Base-by-base conservation (phyloP, 2,329 filamentous ascomycete species). In the Exophiala sp. region DNA sequence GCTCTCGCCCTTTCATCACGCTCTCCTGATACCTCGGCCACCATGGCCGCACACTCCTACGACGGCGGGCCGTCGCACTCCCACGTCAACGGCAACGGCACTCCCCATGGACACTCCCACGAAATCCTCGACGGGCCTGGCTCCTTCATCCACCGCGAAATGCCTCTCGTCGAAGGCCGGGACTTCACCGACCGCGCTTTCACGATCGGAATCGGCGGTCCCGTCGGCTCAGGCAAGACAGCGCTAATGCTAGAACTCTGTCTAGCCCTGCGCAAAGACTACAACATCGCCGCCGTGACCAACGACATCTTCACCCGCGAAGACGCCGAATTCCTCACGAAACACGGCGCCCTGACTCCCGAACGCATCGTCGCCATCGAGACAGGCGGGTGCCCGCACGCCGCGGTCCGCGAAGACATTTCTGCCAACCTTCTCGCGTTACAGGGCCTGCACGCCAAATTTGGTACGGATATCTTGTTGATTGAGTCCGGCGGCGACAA, bases 401-500 rank as follows among this genome's bases (percentile, higher is more conserved):
- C 94, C 57, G 94, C 94, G 36, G 94, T 97, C 55, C 89, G 94
- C 62, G 94, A 99, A 78, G 94, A 99, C 74, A 96, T 99, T 66
- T 89, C 85, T 35, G 85, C 89, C 62, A 99, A 99, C 75, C 85
- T 99, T 3, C 88, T 91, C 51, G 94, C 92, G 0, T 82, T 99
- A 36, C 92, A 96, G 67, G 87, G 91, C 64, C 80, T 97, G 45
- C 92, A 97, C 72, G 78, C 78, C 52, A 82, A 87, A 60, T 95
- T 95, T 78, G 71, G 76, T 40, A 84, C 91, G 0, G 89, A 97
- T 68, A 72, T 99, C 18, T 81, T 99, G 20, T 83, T 99, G 39
- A 99, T 99, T 69, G 94, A 99, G 75, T 91, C 85, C 14, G 94
- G 94, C 41, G 94, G 94, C 54, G 94, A 99, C 71, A 99, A 99